Base-by-base conservation (phyloP, 2,329 filamentous ascomycete species). In the Aureobasidium sp. region DNA sequence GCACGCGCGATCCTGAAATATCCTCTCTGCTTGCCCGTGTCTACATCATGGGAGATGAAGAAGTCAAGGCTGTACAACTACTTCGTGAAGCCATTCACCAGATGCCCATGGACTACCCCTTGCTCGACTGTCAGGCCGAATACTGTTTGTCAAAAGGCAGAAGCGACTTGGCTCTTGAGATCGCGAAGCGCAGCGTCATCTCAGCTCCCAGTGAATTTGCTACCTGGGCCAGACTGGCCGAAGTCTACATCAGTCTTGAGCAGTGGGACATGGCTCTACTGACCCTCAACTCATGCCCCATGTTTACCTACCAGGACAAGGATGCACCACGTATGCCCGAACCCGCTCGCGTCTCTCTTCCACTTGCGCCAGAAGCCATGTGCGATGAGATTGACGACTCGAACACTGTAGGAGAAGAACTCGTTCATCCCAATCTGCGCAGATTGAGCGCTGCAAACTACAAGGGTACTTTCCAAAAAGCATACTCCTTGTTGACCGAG, bases 221-320 rank as follows among this genome's bases (percentile, higher is more conserved):
- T 60, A 97, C 94, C 0, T 99, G 94, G 94, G 93, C 94, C 62
- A 84, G 92, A 62, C 77, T 99, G 66, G 92, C 92, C 2, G 91
- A 97, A 72, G 89, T 97, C 36, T 99, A 99, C 69, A 90, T 97
- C 61, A 85, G 88, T 55, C 85, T 96, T 76, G 94, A 99, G 73
- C 90, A 96, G 72, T 99, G 94, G 91, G 94, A 97, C 71, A 86
- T 97, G 68, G 94, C 94, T 0, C 82, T 99, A 27, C 87, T 96
- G 5, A 97, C 94, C 4, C 82, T 99, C 58, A 99, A 99, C 77
- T 99, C 94, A 20, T 99, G 94, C 74, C 94, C 94, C 9, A 99
- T 99, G 94, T 99, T 99, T 75, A 99, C 94, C 7, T 97, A 99
- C 75, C 94, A 97, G 75, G 94, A 99, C 76, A 97, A 97, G 75